These are phyloP conservation scores for Teratosphaeria viscida DNA, from an alignment of 2,329 filamentous ascomycete genomes.

Conservation along the genomic window DNA sequence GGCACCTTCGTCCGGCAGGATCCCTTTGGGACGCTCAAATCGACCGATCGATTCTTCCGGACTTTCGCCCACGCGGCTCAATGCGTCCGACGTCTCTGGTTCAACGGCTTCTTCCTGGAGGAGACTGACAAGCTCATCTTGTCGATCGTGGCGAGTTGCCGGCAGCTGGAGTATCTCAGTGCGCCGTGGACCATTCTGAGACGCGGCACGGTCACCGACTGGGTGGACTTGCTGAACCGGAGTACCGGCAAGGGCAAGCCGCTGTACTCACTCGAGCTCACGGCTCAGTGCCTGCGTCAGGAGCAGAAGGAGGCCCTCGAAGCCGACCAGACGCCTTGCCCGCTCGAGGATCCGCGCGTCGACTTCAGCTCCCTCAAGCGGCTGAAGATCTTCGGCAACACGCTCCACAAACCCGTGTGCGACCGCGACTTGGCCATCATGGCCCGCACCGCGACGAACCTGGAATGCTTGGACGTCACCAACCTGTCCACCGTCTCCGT, in stretches of 20 bases:
- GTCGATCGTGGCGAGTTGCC: slow-evolving; percentile 37
- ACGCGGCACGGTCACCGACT: slow-evolving; percentile 37
- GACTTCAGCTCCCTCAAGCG: slow-evolving; percentile 41
- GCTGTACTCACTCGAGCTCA: slow-evolving; percentile 42
- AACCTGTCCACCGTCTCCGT: slow-evolving; percentile 44
- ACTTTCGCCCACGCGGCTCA: slow-evolving; percentile 35
- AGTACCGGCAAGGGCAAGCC: slow-evolving; percentile 28
- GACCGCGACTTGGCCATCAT: slow-evolving; percentile 41
- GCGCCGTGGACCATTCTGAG: slow-evolving; percentile 45
- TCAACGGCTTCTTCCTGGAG: slow-evolving; percentile 44
- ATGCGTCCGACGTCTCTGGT: slow-evolving; percentile 44
- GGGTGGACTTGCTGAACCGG: slow-evolving; percentile 38
- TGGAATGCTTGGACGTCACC: slow-evolving; percentile 45
- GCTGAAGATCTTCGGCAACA: slow-evolving; percentile 46
- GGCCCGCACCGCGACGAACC: slow-evolving; percentile 39
- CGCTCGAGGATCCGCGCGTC: slow-evolving; percentile 33
- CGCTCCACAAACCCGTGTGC: slow-evolving; percentile 41
- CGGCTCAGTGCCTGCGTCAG: slow-evolving; percentile 39
- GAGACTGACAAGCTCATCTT: slow-evolving; percentile 42
- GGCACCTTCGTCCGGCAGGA: slow-evolving; percentile 43
- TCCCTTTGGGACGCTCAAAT: slow-evolving; percentile 39
- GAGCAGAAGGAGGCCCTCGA: slow-evolving; percentile 35
- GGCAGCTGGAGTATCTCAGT: slow-evolving; percentile 37
- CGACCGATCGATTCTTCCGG: slow-evolving; percentile 37
- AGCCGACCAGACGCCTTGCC: slow-evolving; percentile 23